These are phyloP conservation scores for Chlamydomonas applanata DNA, from an alignment of 139 green algal genomes.

Conservation along the genomic window DNA sequence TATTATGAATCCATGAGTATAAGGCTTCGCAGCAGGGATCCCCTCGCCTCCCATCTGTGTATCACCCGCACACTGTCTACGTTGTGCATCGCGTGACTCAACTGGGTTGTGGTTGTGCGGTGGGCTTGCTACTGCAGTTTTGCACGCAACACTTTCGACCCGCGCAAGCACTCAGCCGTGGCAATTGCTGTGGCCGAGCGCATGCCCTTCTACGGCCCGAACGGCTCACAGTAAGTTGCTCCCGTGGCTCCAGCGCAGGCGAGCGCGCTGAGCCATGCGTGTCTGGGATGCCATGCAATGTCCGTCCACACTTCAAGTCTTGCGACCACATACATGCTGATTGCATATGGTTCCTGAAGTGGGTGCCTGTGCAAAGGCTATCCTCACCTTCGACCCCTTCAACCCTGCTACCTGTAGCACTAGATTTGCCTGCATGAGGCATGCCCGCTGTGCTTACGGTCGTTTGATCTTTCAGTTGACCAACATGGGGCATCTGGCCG, in stretches of 20 bases:
- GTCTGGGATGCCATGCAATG: background rate
- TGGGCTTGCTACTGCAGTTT: background rate
- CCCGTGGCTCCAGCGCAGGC: background rate
- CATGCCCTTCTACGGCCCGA: background rate
- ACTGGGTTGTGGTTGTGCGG: no score
- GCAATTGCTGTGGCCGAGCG: background rate
- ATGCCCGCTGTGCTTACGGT: background rate
- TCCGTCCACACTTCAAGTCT: background rate
- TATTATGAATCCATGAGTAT: no score
- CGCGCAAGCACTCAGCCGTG: slow-evolving; percentile 7
- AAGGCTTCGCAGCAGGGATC: no score
- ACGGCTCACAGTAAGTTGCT: no score
- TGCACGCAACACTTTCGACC: slow-evolving; percentile 11
- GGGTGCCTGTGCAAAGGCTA: no score
- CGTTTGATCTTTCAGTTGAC: background rate
- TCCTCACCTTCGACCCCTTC: no score
- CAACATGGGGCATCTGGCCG: background rate
- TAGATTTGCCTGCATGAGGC: background rate
- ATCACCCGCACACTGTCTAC: no score
- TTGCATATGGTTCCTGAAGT: background rate
- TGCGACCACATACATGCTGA: background rate
- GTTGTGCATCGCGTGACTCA: no score
- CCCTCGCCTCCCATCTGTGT: no score
- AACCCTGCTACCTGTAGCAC: background rate
- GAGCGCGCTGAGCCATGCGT: background rate